phyloP scores from a whole-genome alignment of 2,329 filamentous ascomycete genomes.

The Scytalidium sp. region DNA sequence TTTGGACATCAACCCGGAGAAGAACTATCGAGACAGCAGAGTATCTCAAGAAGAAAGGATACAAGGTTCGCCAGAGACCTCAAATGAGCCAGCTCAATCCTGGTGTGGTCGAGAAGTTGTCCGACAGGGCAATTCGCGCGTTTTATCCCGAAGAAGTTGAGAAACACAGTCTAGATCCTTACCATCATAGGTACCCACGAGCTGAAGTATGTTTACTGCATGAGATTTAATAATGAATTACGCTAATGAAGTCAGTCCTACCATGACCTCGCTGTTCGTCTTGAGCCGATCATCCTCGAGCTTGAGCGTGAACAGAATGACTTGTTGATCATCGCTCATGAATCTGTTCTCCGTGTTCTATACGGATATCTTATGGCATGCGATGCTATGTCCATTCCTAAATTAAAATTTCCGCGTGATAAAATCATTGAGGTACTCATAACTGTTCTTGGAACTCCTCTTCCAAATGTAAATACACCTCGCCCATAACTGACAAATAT shows the following conservation, averaged over 20 bases:
- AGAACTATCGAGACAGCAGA: slow-evolving; percentile 89
- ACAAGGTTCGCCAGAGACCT: slow-evolving; percentile 84
- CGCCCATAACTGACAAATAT: slow-evolving; percentile 2
- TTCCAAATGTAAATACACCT: background rate
- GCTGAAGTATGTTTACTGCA: slow-evolving; percentile 65
- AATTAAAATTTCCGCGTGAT: slow-evolving; percentile 88
- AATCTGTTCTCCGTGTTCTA: slow-evolving; percentile 93
- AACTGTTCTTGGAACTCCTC: background rate
- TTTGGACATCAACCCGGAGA: slow-evolving; percentile 93
- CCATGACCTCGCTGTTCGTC: slow-evolving; percentile 94
- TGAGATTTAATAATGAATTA: slow-evolving; percentile 8
- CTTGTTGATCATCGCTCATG: slow-evolving; percentile 96
- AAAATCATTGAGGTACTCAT: slow-evolving; percentile 82
- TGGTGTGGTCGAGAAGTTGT: slow-evolving; percentile 91
- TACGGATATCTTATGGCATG: slow-evolving; percentile 99
- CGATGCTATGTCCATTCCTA: slow-evolving; percentile 90
- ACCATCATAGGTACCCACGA: slow-evolving; percentile 93
- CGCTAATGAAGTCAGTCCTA: slow-evolving; percentile 66
- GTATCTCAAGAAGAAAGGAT: slow-evolving; percentile 74
- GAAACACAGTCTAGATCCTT: slow-evolving; percentile 92
- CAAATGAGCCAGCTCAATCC: slow-evolving; percentile 98
- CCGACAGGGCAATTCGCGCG: slow-evolving; percentile 74
- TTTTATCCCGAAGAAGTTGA: slow-evolving; percentile 87
- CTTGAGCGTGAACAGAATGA: slow-evolving; percentile 96
- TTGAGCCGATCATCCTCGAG: slow-evolving; percentile 97